Conservation (phyloP, 1,139 yeast genomes). For the Pichia sp. region DNA sequence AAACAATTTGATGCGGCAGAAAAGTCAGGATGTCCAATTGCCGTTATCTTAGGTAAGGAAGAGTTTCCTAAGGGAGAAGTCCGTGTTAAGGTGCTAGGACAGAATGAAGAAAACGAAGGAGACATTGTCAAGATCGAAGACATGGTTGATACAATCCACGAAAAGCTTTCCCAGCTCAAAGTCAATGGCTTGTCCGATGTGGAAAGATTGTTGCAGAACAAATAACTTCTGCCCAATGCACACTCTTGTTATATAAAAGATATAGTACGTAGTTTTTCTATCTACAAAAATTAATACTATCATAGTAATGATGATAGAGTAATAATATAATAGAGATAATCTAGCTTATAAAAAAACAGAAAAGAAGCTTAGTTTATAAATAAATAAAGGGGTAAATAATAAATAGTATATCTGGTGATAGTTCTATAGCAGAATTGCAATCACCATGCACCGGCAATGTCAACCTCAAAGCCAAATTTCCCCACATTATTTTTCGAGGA, state of each 20-base stretch:
- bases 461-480: constrained; percentile 20
- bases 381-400: not conserved
- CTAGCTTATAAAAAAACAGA: not conserved
- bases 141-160: constrained; percentile 52
- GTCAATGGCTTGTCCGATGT: constrained; percentile 43
- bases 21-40: constrained; percentile 84
- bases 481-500: constrained; percentile 7
- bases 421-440: not conserved
- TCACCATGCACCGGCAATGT: constrained; percentile 20
- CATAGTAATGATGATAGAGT: not conserved
- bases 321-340: not conserved
- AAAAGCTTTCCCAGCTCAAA: constrained; percentile 45
- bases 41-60: constrained; percentile 92
- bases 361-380: not conserved
- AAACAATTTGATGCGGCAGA: constrained; percentile 98
- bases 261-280: not conserved
- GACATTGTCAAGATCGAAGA: constrained; percentile 63
- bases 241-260: not conserved
- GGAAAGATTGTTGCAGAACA: constrained; percentile 55
- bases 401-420: not conserved
- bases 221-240: constrained; percentile 29
- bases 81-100: constrained; percentile 83
- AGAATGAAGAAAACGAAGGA: constrained; percentile 87
- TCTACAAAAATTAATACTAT: too few relatives aligned
- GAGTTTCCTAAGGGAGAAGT: constrained; percentile 73